Conservation (phyloP, 208 protist genomes). For the Leptomonas seymouri region DNA sequence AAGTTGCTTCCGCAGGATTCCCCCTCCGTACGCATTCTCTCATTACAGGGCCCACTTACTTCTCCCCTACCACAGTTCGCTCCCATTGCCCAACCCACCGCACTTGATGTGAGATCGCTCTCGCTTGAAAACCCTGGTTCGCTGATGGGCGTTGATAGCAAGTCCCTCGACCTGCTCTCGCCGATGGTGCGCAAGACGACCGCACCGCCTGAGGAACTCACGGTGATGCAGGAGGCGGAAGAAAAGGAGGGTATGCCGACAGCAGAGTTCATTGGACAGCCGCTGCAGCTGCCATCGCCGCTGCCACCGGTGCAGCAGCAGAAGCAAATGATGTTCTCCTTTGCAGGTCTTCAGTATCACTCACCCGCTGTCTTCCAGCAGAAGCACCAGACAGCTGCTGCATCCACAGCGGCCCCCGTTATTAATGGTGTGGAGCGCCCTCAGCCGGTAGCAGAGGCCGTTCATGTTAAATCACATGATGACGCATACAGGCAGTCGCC, state of each 20-base stretch:
- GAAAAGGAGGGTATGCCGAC: not conserved
- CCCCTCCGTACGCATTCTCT: conserved; percentile 4
- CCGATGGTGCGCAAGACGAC: conserved; percentile 15
- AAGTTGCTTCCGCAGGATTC: not conserved
- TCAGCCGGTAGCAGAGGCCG: too few relatives aligned
- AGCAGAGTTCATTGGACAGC: not conserved
- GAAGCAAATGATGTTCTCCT: conserved; percentile 3
- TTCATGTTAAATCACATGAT: too few relatives aligned
- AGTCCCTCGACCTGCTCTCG: conserved; percentile 12
- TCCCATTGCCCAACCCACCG: too few relatives aligned
- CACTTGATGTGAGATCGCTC: conserved; percentile 5
- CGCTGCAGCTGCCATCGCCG: not conserved
- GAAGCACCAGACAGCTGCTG: not conserved
- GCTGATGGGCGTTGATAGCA: conserved; percentile 4
- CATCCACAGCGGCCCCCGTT: not conserved
- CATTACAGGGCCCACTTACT: not conserved
- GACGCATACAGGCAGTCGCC: not conserved
- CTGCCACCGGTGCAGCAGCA: not conserved
- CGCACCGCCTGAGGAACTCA: conserved; percentile 6
- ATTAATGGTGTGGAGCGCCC: too few relatives aligned
- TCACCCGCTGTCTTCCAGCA: not conserved
- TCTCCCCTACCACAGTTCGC: not conserved
- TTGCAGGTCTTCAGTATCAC: conserved; percentile 4
- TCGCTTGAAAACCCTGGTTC: conserved; percentile 4
- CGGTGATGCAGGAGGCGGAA: not conserved